Percentiles rank a stretch among this genome's conserved stretches.
Conservation (phyloP, 2,329 filamentous ascomycete genomes). For the Apiospora malaysiana region DNA sequence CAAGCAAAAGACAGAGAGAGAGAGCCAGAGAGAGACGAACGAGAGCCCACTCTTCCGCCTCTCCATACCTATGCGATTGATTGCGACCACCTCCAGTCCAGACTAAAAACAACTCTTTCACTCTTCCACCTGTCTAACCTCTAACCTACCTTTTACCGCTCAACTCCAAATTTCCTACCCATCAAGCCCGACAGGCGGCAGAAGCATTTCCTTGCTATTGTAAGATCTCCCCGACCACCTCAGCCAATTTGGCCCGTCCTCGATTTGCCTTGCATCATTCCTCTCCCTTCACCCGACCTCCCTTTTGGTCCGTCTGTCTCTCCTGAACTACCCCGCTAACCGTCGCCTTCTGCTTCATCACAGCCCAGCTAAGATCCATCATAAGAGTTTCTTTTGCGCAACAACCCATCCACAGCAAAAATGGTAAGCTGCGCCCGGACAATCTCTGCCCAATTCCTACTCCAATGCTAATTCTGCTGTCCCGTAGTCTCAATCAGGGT, state of each 20-base stretch:
- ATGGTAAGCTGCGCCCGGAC: constrained; percentile 19
- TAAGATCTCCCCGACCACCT: neutral
- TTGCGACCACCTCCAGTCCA: constrained; percentile 18
- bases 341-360: constrained; percentile 20
- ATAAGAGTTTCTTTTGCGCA: constrained; percentile 16
- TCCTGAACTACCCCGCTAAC: constrained; percentile 23
- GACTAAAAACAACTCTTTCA: constrained; percentile 22
- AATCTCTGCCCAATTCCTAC: neutral
- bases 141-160: constrained; percentile 20
- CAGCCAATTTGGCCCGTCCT: neutral
- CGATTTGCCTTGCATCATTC: constrained; percentile 21
- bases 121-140: constrained; percentile 13
- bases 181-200: constrained; percentile 19
- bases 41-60: constrained; percentile 18
- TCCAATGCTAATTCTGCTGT: constrained; percentile 10
- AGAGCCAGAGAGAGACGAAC: neutral
- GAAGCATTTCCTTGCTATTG: constrained; percentile 16
- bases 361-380: constrained; percentile 6
- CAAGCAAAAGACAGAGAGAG: neutral
- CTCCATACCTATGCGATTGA: constrained; percentile 19
- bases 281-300: constrained; percentile 30
- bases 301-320: constrained; percentile 17
- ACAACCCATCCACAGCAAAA: constrained; percentile 13
- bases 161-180: constrained; percentile 18
- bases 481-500: constrained; percentile 71